Percentiles rank a stretch among this genome's conserved stretches.
phyloP scores from a whole-genome alignment of 2,329 filamentous ascomycete species.

The Amauroascus niger region DNA sequence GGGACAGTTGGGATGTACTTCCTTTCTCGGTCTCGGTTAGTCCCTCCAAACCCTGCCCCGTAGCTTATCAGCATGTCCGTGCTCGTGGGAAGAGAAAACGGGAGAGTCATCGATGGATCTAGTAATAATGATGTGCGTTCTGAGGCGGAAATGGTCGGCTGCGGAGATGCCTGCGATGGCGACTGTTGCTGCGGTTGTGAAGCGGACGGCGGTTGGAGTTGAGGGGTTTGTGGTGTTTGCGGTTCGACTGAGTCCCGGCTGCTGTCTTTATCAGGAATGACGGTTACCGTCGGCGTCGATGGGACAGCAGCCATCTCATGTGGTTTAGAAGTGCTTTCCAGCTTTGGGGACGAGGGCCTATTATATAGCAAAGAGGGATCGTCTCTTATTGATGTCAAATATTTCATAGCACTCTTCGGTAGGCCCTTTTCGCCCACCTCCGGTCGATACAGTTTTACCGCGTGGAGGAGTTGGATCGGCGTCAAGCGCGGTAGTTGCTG shows the following conservation, averaged over 20 bases:
- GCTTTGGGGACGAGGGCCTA: conserved; percentile 23
- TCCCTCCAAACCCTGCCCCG: conserved; percentile 84
- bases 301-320: conserved; percentile 18
- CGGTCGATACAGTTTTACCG: conserved; percentile 83
- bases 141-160: conserved; percentile 15
- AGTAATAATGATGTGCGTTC: conserved; percentile 50
- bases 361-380: conserved; percentile 54
- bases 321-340: conserved; percentile 21
- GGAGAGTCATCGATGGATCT: conserved; percentile 83
- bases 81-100: conserved; percentile 88
- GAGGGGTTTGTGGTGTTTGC: conserved; percentile 12
- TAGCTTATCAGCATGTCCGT: conserved; percentile 97
- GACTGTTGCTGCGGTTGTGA: conserved; percentile 3
- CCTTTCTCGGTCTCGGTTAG: conserved; percentile 80
- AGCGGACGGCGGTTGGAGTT: neutral
- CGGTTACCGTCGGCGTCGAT: neutral
- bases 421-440: conserved; percentile 93
- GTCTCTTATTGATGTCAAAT: conserved; percentile 68
- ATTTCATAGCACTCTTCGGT: conserved; percentile 79
- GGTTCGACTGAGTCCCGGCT: conserved; percentile 4
- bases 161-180: conserved; percentile 6
- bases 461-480: conserved; percentile 80
- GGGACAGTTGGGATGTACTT: conserved; percentile 96
- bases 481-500: conserved; percentile 79
- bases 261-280: neutral